Evolutionary conservation across 768 basidiomycete species (phyloP), one percentile per base, ranked within the genome.

Genomic region (Amanita brunnescens): DNA sequence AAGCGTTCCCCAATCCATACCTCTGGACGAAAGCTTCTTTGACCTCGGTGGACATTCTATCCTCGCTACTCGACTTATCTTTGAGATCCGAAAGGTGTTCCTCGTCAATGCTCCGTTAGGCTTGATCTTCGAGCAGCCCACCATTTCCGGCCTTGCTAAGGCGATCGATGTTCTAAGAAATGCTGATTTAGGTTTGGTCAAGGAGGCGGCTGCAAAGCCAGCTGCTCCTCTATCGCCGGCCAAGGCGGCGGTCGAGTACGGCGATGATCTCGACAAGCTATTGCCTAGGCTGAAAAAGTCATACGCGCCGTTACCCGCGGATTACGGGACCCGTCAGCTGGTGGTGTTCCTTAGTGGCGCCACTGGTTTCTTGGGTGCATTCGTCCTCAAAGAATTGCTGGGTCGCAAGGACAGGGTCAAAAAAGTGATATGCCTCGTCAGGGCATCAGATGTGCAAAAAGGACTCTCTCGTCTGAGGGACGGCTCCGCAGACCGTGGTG

Each of bases 1-100:
- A 16, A 84, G 81, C 47, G 74, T 89, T 5, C 83, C 91, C 0
- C 72, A 78, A 6, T 78, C 84, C 1, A 81, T 99, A 42, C 87
- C 92, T 4, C 64, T 87, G 8, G 87, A 97, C 63, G 95, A 98
- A 61, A 91, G 81, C 64, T 99, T 99, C 79, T 98, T 97, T 70
- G 95, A 99, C 64, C 78, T 98, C 38, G 96, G 96, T 43, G 96
- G 96, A 6, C 96, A 99, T 68, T 98, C 96, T 13, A 97, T 99
- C 60, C 80, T 99, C 40, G 96, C 96, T 0, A 99, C 96, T 2
- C 85, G 94, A 21, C 81, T 98, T 54, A 91, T 97, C 59, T 98
- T 99, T 64, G 92, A 97, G 67, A 85, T 99, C 48, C 85, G 96
- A 61, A 96, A 94, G 68, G 71, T 76, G 0, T 96, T 98, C 64